Conservation (phyloP, 352 stramenopile species). For the Phytophthora foliorum region DNA sequence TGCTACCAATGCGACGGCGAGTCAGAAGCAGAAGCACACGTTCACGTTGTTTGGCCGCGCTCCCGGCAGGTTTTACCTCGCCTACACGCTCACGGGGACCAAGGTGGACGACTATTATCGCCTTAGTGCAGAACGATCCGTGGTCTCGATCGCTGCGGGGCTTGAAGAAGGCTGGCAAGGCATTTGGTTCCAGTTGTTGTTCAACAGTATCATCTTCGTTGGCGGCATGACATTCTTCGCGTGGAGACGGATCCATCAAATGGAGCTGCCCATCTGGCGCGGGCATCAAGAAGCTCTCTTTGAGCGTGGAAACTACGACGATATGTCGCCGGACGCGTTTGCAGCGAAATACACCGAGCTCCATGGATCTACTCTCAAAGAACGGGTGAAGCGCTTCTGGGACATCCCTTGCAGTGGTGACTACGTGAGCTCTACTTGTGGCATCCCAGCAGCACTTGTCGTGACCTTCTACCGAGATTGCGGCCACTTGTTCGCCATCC, state of each 20-base stretch:
- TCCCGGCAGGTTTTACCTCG: conserved; percentile 65
- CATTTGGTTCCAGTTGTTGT: conserved; percentile 69
- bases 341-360: conserved; percentile 61
- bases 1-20: conserved; percentile 24
- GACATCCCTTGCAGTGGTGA: conserved; percentile 51
- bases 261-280: conserved; percentile 75
- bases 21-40: conserved; percentile 37
- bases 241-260: conserved; percentile 60
- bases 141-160: conserved; percentile 61
- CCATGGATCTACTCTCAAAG: conserved; percentile 40
- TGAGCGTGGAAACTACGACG: conserved; percentile 80
- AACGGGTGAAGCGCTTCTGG: conserved; percentile 64
- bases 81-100: conserved; percentile 55
- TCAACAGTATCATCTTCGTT: conserved; percentile 73
- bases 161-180: conserved; percentile 65
- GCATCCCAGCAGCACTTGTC: conserved; percentile 73
- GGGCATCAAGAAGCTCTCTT: conserved; percentile 69
- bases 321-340: conserved; percentile 52
- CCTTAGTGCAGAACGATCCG: conserved; percentile 59
- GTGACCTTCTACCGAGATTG: conserved; percentile 77
- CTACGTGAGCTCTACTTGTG: conserved; percentile 72
- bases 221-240: conserved; percentile 67
- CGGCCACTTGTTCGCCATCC: conserved; percentile 64
- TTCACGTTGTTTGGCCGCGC: conserved; percentile 55
- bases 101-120: conserved; percentile 48